phyloP scores from a whole-genome alignment of 2,329 filamentous ascomycete species.

The Tolypocladium amazonense region DNA sequence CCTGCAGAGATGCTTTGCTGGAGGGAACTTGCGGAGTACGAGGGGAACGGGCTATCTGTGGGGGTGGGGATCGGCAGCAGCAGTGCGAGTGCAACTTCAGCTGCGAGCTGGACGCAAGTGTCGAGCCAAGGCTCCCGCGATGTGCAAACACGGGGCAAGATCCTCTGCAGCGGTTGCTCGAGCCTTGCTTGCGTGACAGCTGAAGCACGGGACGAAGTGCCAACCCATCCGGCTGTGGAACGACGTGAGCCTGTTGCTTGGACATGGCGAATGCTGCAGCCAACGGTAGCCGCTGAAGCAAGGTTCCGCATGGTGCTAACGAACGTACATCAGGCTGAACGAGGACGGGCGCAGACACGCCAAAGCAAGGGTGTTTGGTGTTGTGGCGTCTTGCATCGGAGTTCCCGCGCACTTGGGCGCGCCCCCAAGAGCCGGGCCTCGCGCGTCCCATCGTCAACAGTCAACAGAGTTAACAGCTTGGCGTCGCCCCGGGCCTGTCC shows the following conservation, averaged over 20 bases:
- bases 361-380: not conserved
- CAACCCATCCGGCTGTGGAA: not conserved
- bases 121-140: not conserved
- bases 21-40: not conserved
- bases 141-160: not conserved
- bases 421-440: not conserved
- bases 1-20: not conserved
- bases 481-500: not conserved
- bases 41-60: not conserved
- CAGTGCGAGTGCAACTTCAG: not conserved
- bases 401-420: not conserved
- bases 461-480: not conserved
- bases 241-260: not conserved
- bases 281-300: not conserved
- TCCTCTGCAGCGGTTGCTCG: not conserved
- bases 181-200: not conserved
- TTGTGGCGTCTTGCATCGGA: not conserved
- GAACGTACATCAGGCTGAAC: not conserved
- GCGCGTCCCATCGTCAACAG: conserved; percentile 1
- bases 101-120: not conserved
- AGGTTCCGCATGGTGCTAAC: not conserved
- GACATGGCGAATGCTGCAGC: not conserved
- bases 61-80: not conserved
- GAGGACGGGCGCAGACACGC: not conserved
- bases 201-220: not conserved